Base-by-base conservation (phyloP, 2,329 filamentous ascomycete species). In the Aureobasidium musti region DNA sequence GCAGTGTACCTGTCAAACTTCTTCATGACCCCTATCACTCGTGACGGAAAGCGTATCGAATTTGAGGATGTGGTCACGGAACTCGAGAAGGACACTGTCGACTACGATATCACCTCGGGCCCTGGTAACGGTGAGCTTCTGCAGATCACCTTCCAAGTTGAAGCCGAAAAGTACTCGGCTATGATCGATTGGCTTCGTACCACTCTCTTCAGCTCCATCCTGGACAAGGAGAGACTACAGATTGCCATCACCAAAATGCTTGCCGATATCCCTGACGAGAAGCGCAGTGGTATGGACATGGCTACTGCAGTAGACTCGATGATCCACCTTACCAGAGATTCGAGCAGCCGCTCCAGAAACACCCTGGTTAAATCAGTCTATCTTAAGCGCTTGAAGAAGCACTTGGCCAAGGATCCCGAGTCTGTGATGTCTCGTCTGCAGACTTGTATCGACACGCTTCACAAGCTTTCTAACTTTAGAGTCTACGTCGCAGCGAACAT, bases 11-110 rank as follows among this genome's bases (percentile, higher is more conserved):
- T 88, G 35, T 91, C 93, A 74, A 95, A 94, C 74, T 97, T 98
- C 81, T 99, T 98, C 83, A 94, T 92, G 74, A 92, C 92, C 0
- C 95, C 94, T 2, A 89, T 99, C 68, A 83, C 84, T 72, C 87
- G 89, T 35, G 84, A 92, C 72, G 92, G 91, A 50, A 83, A 91
- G 74, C 86, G 85, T 28, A 81, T 99, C 35, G 88, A 90, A 56
- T 99, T 98, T 72, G 95, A 98, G 76, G 87, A 97, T 69, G 91
- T 98, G 3, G 92, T 98, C 52, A 91, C 92, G 74, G 88, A 93
- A 74, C 84, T 99, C 4, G 95, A 99, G 77, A 87, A 89, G 73
- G 93, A 98, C 72, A 98, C 95, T 0, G 88, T 98, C 67, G 89
- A 87, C 70, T 98, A 97, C 77, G 82, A 81, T 1, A 87, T 97